Conservation (phyloP, 805 yeast genomes). For the Metschnikowia kofuensis region DNA sequence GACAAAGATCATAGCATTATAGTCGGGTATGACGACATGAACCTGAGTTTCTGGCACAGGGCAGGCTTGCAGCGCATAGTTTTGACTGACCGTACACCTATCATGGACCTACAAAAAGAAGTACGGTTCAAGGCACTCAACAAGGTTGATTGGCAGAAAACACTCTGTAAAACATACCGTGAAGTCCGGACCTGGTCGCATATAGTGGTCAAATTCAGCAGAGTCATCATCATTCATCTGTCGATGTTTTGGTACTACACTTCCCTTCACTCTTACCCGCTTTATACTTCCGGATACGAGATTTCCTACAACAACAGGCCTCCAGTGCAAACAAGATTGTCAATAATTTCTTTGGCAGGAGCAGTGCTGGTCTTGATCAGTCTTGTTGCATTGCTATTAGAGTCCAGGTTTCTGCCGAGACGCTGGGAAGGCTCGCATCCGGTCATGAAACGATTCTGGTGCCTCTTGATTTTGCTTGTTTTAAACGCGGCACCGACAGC, state of each 20-base stretch:
- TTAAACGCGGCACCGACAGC: slow-evolving; percentile 50
- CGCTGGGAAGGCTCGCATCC: slow-evolving; percentile 71
- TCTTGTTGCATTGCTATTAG: slow-evolving; percentile 54
- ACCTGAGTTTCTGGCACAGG: slow-evolving; percentile 82
- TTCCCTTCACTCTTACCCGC: slow-evolving; percentile 60
- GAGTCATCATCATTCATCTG: slow-evolving; percentile 60
- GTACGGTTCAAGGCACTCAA: slow-evolving; percentile 56
- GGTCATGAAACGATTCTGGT: slow-evolving; percentile 43
- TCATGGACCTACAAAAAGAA: slow-evolving; percentile 52
- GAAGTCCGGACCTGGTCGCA: slow-evolving; percentile 98
- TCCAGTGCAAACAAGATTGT: slow-evolving; percentile 48
- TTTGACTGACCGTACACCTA: slow-evolving; percentile 38
- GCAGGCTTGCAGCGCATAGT: slow-evolving; percentile 61
- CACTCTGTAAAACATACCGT: slow-evolving; percentile 87
- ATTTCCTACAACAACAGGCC: slow-evolving; percentile 60
- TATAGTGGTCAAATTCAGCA: slow-evolving; percentile 89
- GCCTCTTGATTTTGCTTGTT: slow-evolving; percentile 41
- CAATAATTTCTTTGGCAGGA: slow-evolving; percentile 69
- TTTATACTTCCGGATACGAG: slow-evolving; percentile 59
- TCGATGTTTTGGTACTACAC: slow-evolving; percentile 78
- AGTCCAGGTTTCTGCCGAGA: slow-evolving; percentile 65
- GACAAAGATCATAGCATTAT: slow-evolving; percentile 65
- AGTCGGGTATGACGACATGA: slow-evolving; percentile 88
- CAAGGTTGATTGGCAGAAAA: slow-evolving; percentile 62
- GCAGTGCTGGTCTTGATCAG: slow-evolving; percentile 53